phyloP scores from a whole-genome alignment of 208 protist species.

The Baffinella frigidus region DNA sequence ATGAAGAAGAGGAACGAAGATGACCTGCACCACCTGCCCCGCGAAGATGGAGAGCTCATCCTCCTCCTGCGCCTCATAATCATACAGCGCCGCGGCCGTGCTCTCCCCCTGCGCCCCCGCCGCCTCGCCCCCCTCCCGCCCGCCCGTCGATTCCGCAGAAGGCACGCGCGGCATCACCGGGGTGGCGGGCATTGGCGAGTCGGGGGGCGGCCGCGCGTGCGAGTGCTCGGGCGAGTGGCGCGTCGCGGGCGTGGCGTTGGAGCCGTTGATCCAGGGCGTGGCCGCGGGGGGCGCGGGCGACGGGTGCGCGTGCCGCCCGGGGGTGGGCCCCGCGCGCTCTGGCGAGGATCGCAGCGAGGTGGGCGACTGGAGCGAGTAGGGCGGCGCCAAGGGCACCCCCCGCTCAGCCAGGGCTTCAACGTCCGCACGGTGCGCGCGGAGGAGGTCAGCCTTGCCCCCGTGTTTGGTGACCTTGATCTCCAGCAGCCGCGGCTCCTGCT shows the following conservation, averaged over 20 bases:
- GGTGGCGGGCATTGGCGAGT: neutral
- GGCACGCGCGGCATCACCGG: too few relatives aligned
- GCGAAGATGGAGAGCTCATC: conserved; percentile 38
- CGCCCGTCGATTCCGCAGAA: too few relatives aligned
- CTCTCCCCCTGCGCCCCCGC: neutral
- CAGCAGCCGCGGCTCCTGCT: neutral
- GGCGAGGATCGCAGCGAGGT: too few relatives aligned
- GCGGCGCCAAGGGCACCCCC: too few relatives aligned
- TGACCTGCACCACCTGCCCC: conserved; percentile 29
- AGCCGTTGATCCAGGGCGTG: neutral
- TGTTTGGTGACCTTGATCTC: conserved; percentile 9
- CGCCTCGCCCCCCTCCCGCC: neutral
- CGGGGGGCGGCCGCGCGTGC: neutral
- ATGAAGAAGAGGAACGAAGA: too few relatives aligned
- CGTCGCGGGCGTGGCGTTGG: neutral
- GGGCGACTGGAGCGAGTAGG: too few relatives aligned
- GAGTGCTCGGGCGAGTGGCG: neutral
- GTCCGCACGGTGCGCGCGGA: neutral
- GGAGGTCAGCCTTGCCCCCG: neutral
- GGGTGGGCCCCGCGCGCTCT: too few relatives aligned
- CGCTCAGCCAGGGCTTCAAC: neutral
- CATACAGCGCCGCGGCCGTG: neutral
- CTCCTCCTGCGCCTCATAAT: conserved; percentile 26
- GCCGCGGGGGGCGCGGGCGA: too few relatives aligned
- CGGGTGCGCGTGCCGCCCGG: too few relatives aligned